Evolutionary conservation across 2,329 filamentous ascomycete species (phyloP).

Genomic region (Penicillium expansum): DNA sequence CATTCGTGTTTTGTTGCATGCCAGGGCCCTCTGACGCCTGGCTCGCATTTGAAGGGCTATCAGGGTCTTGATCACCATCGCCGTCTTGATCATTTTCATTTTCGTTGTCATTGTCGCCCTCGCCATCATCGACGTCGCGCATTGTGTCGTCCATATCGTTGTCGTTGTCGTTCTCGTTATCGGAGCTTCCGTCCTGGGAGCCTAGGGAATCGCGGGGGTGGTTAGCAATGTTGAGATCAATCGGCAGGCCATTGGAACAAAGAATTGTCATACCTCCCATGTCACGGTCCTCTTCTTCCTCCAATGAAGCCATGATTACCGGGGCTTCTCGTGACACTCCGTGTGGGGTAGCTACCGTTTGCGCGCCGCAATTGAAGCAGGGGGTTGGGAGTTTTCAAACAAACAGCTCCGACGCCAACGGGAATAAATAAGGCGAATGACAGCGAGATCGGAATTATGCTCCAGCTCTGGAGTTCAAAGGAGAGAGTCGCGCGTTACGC

Average conservation of each 20-base stretch:
- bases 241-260: constrained; percentile 8
- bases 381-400: neutral
- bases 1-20: constrained; percentile 47
- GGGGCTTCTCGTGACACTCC: neutral
- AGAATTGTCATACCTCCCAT: constrained; percentile 33
- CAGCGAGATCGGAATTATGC: neutral
- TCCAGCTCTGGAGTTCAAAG: neutral
- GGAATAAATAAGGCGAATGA: neutral
- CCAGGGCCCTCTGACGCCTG: constrained; percentile 39
- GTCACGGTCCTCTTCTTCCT: constrained; percentile 45
- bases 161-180: constrained; percentile 39
- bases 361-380: neutral
- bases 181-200: constrained; percentile 50
- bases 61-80: constrained; percentile 35
- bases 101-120: constrained; percentile 35
- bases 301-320: constrained; percentile 33
- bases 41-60: constrained; percentile 42
- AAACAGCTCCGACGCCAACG: neutral
- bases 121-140: constrained; percentile 43
- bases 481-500: neutral
- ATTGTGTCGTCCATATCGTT: constrained; percentile 43
- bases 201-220: constrained; percentile 26
- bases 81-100: constrained; percentile 24
- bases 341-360: neutral
- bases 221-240: neutral